A percentile compares a stretch with the other conserved stretches of the same genome.
phyloP scores from a whole-genome alignment of 768 basidiomycete genomes.

The Mycena sanguinolenta region DNA sequence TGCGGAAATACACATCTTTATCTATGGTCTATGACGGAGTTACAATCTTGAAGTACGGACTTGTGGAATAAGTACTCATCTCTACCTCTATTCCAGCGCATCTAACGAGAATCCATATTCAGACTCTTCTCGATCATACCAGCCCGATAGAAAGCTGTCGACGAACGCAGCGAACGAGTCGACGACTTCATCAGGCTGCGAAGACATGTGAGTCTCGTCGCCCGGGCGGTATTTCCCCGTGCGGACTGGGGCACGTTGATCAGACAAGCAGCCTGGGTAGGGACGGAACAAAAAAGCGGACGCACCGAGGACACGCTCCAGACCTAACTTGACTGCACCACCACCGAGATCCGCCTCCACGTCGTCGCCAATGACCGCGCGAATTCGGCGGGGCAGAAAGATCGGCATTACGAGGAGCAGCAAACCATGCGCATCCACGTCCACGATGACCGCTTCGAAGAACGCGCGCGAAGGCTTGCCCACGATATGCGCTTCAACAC shows the following conservation, averaged over 20 bases:
- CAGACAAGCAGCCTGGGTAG: too few species aligned
- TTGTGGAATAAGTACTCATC: too few species aligned
- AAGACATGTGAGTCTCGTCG: conserved; percentile 58
- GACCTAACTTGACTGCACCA: conserved; percentile 69
- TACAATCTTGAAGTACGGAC: too few species aligned
- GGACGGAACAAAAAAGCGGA: neutral
- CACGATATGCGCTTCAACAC: conserved; percentile 53
- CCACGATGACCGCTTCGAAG: conserved; percentile 68
- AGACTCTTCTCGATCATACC: too few species aligned
- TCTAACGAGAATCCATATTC: too few species aligned
- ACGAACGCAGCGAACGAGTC: conserved; percentile 69
- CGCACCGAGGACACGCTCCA: conserved; percentile 76
- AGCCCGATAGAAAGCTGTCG: conserved; percentile 57
- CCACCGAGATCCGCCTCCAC: conserved; percentile 72
- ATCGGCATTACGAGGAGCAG: neutral
- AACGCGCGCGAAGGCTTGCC: conserved; percentile 75
- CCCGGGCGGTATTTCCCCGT: conserved; percentile 79
- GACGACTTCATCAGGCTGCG: conserved; percentile 65
- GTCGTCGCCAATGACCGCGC: conserved; percentile 75
- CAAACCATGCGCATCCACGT: conserved; percentile 45
- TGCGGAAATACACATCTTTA: too few species aligned
- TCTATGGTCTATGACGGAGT: too few species aligned
- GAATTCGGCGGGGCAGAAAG: neutral
- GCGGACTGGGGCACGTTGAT: conserved; percentile 62
- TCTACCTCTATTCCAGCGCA: too few species aligned